A percentile compares a stretch with the other conserved stretches of the same genome.
phyloP scores from a whole-genome alignment of 805 yeast genomes.

The Nakazawaea pomicola region DNA sequence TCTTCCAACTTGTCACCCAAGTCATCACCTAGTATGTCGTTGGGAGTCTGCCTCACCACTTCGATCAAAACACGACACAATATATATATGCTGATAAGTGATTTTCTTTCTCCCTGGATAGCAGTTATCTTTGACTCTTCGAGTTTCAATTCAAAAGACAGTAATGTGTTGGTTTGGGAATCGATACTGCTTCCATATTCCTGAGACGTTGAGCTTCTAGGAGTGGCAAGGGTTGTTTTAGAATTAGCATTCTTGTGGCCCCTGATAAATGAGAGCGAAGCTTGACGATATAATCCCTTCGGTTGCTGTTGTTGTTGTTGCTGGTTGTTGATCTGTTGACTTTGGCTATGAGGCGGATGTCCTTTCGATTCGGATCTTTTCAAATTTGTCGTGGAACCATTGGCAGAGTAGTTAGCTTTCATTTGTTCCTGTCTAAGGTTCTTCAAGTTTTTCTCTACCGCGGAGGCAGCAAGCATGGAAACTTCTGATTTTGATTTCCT shows the following conservation, averaged over 20 bases:
- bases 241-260: conserved; percentile 47
- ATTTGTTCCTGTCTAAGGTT: conserved; percentile 17
- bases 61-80: conserved; percentile 89
- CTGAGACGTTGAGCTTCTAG: conserved; percentile 14
- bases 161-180: not conserved
- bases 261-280: conserved; percentile 10
- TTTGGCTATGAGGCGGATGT: not conserved
- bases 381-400: conserved; percentile 1
- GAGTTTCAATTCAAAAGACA: conserved; percentile 21
- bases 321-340: not conserved
- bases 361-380: not conserved
- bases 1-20: conserved; percentile 84
- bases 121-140: conserved; percentile 57
- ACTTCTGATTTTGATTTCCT: conserved; percentile 88
- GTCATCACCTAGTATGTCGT: conserved; percentile 70
- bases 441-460: conserved; percentile 35
- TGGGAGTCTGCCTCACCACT: conserved; percentile 82
- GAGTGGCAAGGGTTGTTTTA: conserved; percentile 31
- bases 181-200: not conserved
- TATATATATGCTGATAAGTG: conserved; percentile 80
- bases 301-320: conserved; percentile 1
- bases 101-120: conserved; percentile 80
- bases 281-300: conserved; percentile 7
- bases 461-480: conserved; percentile 58
- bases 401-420: conserved; percentile 13